These are phyloP conservation scores for Lecanosticta acicola DNA, from an alignment of 2,329 filamentous ascomycete species.

Conservation along the genomic window DNA sequence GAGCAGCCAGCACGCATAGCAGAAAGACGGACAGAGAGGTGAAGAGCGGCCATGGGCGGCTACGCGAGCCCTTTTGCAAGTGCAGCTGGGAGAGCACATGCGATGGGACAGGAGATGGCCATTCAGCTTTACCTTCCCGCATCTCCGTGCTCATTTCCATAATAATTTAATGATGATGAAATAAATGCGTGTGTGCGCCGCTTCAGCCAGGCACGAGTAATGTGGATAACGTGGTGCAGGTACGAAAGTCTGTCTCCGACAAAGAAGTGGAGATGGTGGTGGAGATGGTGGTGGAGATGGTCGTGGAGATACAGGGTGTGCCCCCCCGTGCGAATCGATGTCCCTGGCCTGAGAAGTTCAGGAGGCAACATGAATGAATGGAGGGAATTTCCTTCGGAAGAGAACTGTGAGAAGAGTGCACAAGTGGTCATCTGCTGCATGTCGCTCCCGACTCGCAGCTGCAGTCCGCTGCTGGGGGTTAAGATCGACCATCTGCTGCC, in stretches of 20 bases:
- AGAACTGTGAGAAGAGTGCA: neutral
- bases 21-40: constrained; percentile 8
- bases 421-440: neutral
- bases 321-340: too few species aligned
- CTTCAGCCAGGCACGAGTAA: neutral
- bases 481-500: neutral
- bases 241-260: constrained; percentile 3
- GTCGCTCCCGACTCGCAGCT: neutral
- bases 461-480: neutral
- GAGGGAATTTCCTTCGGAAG: neutral
- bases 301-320: neutral
- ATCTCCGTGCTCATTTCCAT: too few species aligned
- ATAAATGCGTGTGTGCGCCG: neutral
- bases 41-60: constrained; percentile 4
- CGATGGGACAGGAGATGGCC: too few species aligned
- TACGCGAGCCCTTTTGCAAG: neutral
- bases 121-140: too few species aligned
- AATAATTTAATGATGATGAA: neutral
- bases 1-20: constrained; percentile 8
- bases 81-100: neutral
- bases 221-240: constrained; percentile 1
- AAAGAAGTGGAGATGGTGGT: too few species aligned
- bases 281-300: neutral
- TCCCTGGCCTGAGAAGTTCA: too few species aligned
- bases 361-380: too few species aligned